Conservation (phyloP, 805 yeast species). For the Starmerella kuoi region DNA sequence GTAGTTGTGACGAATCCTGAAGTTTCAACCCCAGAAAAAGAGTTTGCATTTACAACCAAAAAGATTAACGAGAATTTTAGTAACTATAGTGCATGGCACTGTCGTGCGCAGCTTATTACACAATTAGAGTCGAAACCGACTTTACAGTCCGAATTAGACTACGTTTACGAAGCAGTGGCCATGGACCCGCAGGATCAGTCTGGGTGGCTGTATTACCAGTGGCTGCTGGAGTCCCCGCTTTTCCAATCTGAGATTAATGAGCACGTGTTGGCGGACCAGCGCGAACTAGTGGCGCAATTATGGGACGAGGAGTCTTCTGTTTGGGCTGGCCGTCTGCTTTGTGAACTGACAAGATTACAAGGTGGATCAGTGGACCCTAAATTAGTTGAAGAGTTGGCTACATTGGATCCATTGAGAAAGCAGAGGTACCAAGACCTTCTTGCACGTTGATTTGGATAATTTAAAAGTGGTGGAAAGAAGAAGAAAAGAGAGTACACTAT, state of each 20-base stretch:
- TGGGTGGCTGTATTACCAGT: conserved; percentile 76
- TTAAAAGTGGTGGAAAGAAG: too few relatives aligned
- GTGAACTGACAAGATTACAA: background rate
- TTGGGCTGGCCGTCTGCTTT: conserved; percentile 13
- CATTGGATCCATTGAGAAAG: conserved; percentile 24
- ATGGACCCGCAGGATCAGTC: conserved; percentile 93
- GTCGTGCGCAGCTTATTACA: conserved; percentile 59
- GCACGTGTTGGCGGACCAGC: conserved; percentile 64
- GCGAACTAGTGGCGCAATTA: conserved; percentile 33
- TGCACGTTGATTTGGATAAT: too few relatives aligned
- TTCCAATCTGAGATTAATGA: conserved; percentile 35
- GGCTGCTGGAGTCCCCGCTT: conserved; percentile 46
- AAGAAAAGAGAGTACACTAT: too few relatives aligned
- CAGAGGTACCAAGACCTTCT: conserved; percentile 19
- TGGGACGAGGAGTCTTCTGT: conserved; percentile 16
- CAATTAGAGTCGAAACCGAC: conserved; percentile 29
- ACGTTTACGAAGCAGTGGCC: conserved; percentile 71
- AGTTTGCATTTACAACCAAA: conserved; percentile 63
- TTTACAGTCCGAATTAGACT: conserved; percentile 46
- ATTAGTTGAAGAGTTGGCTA: conserved; percentile 26
- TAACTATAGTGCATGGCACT: conserved; percentile 94
- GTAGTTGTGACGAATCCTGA: conserved; percentile 35
- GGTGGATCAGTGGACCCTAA: conserved; percentile 3
- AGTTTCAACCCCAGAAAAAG: conserved; percentile 26
- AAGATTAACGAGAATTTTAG: conserved; percentile 76